These are phyloP conservation scores for Phytophthora syringae DNA, from an alignment of 352 stramenopile species.

Conservation along the genomic window DNA sequence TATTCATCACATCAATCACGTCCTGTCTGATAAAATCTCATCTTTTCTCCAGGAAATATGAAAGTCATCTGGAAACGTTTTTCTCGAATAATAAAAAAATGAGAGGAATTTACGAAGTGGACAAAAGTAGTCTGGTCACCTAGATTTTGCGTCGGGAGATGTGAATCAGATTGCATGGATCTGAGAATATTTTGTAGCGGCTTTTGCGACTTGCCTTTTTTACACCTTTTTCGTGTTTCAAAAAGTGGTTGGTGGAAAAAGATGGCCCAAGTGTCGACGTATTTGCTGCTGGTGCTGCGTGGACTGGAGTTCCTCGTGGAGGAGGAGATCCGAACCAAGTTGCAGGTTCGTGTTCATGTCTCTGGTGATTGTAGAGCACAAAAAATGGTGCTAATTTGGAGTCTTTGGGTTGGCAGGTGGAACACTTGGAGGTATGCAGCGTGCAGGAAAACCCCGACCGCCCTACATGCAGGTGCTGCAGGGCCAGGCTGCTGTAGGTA, in stretches of 20 bases:
- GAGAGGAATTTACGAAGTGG: no score
- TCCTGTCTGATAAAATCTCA: no score
- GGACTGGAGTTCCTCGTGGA: constrained; percentile 78
- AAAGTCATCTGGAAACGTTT: no score
- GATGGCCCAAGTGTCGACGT: constrained; percentile 37
- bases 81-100: no score
- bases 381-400: background rate
- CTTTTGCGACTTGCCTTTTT: constrained; percentile 27
- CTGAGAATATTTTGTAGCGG: constrained; percentile 20
- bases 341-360: no score
- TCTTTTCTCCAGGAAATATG: no score
- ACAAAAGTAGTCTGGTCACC: no score
- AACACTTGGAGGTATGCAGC: constrained; percentile 69
- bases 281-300: constrained; percentile 81
- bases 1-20: no score
- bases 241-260: constrained; percentile 22
- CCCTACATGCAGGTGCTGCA: constrained; percentile 76
- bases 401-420: constrained; percentile 44
- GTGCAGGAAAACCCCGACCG: constrained; percentile 59
- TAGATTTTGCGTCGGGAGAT: no score
- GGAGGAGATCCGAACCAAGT: constrained; percentile 67
- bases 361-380: no score
- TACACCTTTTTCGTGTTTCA: constrained; percentile 17
- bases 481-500: no score
- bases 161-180: constrained; percentile 16